phyloP scores from a whole-genome alignment of 2,329 filamentous ascomycete genomes.

The Seiridium cupressi region DNA sequence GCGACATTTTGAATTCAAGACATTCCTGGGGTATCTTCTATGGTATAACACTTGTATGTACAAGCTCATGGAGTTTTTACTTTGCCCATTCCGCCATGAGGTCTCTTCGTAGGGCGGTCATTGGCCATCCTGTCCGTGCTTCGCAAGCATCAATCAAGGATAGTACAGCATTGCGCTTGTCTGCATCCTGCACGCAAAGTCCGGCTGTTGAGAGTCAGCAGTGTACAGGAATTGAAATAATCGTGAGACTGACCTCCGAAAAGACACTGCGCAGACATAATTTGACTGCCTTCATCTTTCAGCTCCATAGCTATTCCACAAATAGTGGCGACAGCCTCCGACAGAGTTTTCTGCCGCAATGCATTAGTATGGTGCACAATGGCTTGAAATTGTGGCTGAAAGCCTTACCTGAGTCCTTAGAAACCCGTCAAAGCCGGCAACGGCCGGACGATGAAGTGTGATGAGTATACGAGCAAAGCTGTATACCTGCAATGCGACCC shows the following conservation, averaged over 20 bases:
- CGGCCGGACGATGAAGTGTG: slow-evolving; percentile 49
- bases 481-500: slow-evolving; percentile 49
- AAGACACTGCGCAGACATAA: slow-evolving; percentile 42
- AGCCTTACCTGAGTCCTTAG: slow-evolving; percentile 22
- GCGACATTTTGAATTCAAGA: not conserved
- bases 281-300: slow-evolving; percentile 36
- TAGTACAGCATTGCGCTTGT: slow-evolving; percentile 33
- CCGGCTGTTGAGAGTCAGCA: slow-evolving; percentile 27
- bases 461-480: slow-evolving; percentile 52
- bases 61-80: not conserved
- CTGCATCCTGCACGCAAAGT: slow-evolving; percentile 35
- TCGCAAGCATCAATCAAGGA: slow-evolving; percentile 35
- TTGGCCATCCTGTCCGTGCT: slow-evolving; percentile 38
- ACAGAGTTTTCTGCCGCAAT: slow-evolving; percentile 34
- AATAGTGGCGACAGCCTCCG: slow-evolving; percentile 45
- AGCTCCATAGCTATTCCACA: slow-evolving; percentile 47
- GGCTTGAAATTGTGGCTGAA: not conserved
- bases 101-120: slow-evolving; percentile 25
- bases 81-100: slow-evolving; percentile 27
- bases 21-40: not conserved
- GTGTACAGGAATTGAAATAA: not conserved
- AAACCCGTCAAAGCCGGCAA: slow-evolving; percentile 47
- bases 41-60: not conserved
- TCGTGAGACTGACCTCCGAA: slow-evolving; percentile 30
- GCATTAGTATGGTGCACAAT: not conserved